Conservation (phyloP, 495 filamentous ascomycete genomes). For the Penicillium robsamsonii region DNA sequence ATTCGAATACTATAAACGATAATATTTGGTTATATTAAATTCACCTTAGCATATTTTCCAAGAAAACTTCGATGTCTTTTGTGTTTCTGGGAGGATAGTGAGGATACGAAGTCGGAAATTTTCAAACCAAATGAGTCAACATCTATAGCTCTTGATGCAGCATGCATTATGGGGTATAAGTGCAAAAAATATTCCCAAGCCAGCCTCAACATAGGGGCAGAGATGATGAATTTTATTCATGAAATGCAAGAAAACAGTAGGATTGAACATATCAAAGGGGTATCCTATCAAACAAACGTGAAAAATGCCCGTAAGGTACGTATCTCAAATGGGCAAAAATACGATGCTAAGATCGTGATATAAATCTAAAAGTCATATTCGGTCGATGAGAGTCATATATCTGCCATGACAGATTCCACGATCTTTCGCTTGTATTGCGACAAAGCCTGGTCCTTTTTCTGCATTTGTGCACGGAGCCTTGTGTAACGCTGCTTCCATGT, state of each 20-base stretch:
- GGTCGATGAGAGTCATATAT: slow-evolving; percentile 29
- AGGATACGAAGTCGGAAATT: neutral
- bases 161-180: neutral
- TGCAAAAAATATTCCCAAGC: neutral
- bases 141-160: neutral
- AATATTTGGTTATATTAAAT: neutral
- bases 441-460: slow-evolving; percentile 50
- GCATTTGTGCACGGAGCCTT: slow-evolving; percentile 49
- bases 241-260: neutral
- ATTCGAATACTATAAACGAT: neutral
- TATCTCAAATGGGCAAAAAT: neutral
- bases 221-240: neutral
- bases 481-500: slow-evolving; percentile 48
- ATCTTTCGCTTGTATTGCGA: slow-evolving; percentile 53
- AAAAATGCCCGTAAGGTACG: neutral
- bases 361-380: neutral
- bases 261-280: slow-evolving; percentile 9
- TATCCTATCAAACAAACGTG: slow-evolving; percentile 10
- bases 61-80: neutral
- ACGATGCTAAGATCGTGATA: neutral
- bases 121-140: neutral
- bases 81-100: neutral
- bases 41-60: neutral
- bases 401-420: slow-evolving; percentile 56
- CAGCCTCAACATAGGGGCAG: neutral